Evolutionary conservation across 208 protist species (phyloP), one percentile per base, ranked within the genome.

Genomic region (Crithidia acanthocephali): DNA sequence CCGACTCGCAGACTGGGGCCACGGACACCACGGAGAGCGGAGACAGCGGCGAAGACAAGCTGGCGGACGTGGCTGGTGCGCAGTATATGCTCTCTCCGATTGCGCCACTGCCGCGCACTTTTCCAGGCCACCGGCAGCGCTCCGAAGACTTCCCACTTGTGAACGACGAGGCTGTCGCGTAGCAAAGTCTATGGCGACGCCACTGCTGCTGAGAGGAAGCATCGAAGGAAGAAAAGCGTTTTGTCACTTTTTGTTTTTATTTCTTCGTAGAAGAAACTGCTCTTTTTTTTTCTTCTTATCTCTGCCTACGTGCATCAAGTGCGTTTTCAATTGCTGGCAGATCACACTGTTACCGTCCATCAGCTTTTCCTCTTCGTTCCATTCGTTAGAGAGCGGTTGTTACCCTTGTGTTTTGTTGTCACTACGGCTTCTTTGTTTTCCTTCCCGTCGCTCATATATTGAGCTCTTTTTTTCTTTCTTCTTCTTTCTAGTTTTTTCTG

Each of bases 81-180:
- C 56, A 50, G 20, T 20, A 50, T 22, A 65, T 70, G 62, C 45
- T 71, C 40, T 76, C 71, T 9, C 71, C 71, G 13, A 58, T 63
- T 22, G 47, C 35, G 8, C 47, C 63, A 3, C 66, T 70, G 48
- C 56, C 56, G n/a, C 59, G 23, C 9, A 20, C 35, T 27, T 47
- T 60, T 55, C 45, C 25, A 15, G 62, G 48, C 10, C 37, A 64
- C 44, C 47, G 51, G 0, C 71, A 10, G 33, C 33, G 56, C 33
- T 30, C 60, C n/a, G 71, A 76, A 56, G 63, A 71, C 48, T 70
- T 71, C 27, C 63, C 71, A 6, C 4, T 56, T 11, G 20, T 68
- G 28, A 30, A 48, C 35, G 23, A 45, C 33, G 45, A 40, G 10
- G 15, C 32, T 45, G 44, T 30, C 15, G 18, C 8, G n/a, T 11